Base-by-base conservation (phyloP, 306 rosid genomes). In the Medicago arabica region DNA sequence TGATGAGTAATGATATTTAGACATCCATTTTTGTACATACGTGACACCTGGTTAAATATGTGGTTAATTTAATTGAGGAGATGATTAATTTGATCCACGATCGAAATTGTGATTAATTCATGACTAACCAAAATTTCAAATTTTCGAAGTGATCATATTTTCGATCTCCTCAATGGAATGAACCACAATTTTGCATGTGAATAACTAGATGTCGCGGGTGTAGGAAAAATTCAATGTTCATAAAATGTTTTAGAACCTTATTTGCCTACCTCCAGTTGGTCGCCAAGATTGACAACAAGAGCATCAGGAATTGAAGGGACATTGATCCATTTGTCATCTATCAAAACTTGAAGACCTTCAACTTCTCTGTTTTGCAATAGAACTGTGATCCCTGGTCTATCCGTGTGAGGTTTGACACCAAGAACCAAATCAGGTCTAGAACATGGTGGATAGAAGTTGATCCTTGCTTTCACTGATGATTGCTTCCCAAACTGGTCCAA, bases 371-470 rank as follows among this genome's bases (percentile, higher is more conserved):
- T 92, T 85, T 88, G 92, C 75, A 90, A 77, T n/a, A 90, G 76
- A 31, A 78, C 70, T 25, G 92, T 88, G 44, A 88, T 58, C 71
- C 82, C 89, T 65, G 96, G 85, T 80, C 86, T 78, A 44, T 88
- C 92, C 15, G 96, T 83, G 65, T 86, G 96, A 72, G 92, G 86
- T 69, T 90, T 90, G 57, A 86, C 81, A 1, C 91, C 96, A 47
- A 88, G 89, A 81, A 90, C 92, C 85, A 77, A 34, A 77, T 86
- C 86, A 19, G 96, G 87, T 72, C 89, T 86, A 0, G 86, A 80
- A 75, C 96, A 86, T 4, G 54, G 74, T 6, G 92, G 96, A 19
- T 90, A 91, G 80, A 82, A 88, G 83, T 84, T 86, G 16, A 87
- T 72, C 76, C 88, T 82, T 3, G 84, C 78, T 10, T 25, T 55